phyloP scores from a whole-genome alignment of 1,284 basidiomycete species.

The Trichosporon coremiiforme region DNA sequence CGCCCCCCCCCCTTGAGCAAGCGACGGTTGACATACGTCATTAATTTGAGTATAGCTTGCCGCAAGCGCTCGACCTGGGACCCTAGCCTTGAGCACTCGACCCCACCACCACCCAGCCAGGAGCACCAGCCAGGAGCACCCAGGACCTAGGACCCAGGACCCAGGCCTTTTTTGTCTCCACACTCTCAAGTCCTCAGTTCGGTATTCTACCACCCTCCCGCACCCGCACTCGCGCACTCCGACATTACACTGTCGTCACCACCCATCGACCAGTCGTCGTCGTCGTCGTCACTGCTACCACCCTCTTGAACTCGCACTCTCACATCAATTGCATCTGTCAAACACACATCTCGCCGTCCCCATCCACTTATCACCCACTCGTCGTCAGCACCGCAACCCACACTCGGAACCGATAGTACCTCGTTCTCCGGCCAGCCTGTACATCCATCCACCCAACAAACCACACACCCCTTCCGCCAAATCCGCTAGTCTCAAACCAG shows the following conservation, averaged over 20 bases:
- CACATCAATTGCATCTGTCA: neutral
- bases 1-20: neutral
- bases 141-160: neutral
- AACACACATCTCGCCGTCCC: neutral
- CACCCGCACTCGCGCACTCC: neutral
- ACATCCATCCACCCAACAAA: neutral
- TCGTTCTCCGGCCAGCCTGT: neutral
- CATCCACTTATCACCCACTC: neutral
- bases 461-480: neutral
- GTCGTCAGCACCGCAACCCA: neutral
- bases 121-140: neutral
- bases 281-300: neutral
- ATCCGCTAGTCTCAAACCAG: neutral
- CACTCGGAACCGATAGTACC: conserved; percentile 3
- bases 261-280: neutral
- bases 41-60: neutral
- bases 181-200: neutral
- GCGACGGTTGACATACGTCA: conserved; percentile 1
- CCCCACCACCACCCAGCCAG: neutral
- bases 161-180: conserved; percentile 7
- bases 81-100: neutral
- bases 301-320: neutral
- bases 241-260: conserved; percentile 13
- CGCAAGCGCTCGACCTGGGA: neutral
- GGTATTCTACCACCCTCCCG: neutral